Conservation (phyloP, 176 grass and related monocot genomes). For the Zoysia japonica region DNA sequence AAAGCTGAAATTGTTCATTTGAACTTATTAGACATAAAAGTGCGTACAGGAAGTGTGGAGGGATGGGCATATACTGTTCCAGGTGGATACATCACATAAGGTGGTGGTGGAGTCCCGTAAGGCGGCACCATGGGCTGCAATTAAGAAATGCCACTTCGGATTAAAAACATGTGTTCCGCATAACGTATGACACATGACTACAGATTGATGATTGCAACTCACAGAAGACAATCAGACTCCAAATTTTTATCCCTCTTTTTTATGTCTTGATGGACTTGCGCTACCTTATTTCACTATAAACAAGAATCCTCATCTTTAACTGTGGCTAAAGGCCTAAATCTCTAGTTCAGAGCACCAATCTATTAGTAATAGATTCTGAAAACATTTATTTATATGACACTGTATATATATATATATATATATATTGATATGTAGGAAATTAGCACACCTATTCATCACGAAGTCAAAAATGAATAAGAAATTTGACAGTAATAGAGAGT, state of each 20-base stretch:
- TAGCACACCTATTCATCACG: not conserved
- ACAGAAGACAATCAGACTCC: not conserved
- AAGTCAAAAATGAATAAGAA: not conserved
- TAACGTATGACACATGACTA: slow-evolving; percentile 5
- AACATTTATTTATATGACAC: not conserved
- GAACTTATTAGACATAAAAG: slow-evolving; percentile 34
- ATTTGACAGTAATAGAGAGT: slow-evolving; percentile 16
- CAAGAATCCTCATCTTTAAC: not conserved
- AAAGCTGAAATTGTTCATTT: slow-evolving; percentile 27
- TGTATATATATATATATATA: no score
- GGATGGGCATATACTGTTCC: slow-evolving; percentile 93
- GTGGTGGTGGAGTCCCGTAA: slow-evolving; percentile 70
- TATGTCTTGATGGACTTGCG: not conserved
- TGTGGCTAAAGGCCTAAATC: not conserved
- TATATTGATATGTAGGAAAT: not conserved
- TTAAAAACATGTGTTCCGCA: slow-evolving; percentile 26
- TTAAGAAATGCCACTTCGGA: slow-evolving; percentile 26
- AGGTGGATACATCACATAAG: slow-evolving; percentile 94
- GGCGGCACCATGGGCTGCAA: slow-evolving; percentile 84
- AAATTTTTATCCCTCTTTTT: not conserved
- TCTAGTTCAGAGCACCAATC: not conserved
- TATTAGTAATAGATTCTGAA: not conserved
- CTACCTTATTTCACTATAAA: slow-evolving; percentile 1
- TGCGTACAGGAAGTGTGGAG: slow-evolving; percentile 72
- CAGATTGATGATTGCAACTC: slow-evolving; percentile 18